Conservation (phyloP, 2,329 filamentous ascomycete species). For the Ceratocystis ficicola region DNA sequence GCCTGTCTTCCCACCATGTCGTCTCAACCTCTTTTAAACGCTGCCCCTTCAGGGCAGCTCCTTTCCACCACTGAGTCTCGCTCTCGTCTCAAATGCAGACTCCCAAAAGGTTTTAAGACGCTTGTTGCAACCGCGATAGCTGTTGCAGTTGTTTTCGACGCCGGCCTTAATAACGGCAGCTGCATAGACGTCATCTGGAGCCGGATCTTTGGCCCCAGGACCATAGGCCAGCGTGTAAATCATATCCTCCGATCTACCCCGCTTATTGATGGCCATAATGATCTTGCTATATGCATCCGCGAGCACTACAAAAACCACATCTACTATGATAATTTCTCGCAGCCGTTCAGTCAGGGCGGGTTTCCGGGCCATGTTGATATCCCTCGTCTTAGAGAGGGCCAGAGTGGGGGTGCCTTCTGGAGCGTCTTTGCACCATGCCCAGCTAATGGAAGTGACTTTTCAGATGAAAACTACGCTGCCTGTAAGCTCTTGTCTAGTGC, state of each 20-base stretch:
- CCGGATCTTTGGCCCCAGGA: constrained; percentile 12
- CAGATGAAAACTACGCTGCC: constrained; percentile 55
- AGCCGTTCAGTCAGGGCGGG: constrained; percentile 58
- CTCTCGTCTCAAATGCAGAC: background rate
- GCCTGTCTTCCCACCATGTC: background rate
- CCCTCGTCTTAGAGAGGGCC: constrained; percentile 57
- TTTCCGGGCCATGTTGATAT: constrained; percentile 65
- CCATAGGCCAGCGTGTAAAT: constrained; percentile 12
- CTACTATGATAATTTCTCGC: constrained; percentile 59
- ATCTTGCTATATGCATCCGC: constrained; percentile 66
- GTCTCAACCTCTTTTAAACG: constrained; percentile 11
- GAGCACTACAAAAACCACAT: constrained; percentile 61
- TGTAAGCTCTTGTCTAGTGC: constrained; percentile 36
- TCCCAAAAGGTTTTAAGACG: background rate
- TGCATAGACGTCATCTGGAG: background rate
- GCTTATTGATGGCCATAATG: constrained; percentile 70
- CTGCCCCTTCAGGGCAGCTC: background rate
- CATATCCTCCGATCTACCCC: constrained; percentile 18
- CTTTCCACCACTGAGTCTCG: background rate
- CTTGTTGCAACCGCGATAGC: background rate
- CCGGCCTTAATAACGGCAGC: background rate
- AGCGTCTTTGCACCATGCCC: constrained; percentile 75
- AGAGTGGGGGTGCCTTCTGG: constrained; percentile 83
- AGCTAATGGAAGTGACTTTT: constrained; percentile 57
- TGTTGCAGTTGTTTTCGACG: constrained; percentile 1